These are phyloP conservation scores for Debaryomyces robertsiae DNA, from an alignment of 1,139 yeast genomes.

Conservation along the genomic window DNA sequence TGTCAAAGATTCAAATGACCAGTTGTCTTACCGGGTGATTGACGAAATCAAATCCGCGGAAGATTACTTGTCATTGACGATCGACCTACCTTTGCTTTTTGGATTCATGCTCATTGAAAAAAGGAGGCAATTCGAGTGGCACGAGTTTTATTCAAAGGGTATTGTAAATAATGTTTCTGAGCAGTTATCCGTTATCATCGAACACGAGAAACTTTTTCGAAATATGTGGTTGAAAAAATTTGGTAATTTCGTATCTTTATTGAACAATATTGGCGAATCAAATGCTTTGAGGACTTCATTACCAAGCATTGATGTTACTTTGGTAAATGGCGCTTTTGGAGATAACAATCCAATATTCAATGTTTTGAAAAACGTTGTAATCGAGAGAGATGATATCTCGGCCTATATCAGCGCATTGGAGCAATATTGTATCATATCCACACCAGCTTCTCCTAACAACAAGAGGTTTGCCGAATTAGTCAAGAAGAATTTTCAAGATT, in stretches of 20 bases:
- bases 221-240: conserved; percentile 66
- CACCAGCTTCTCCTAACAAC: conserved; percentile 17
- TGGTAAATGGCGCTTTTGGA: conserved; percentile 29
- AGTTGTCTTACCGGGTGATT: conserved; percentile 27
- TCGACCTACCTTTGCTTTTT: conserved; percentile 78
- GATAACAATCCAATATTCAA: conserved; percentile 21
- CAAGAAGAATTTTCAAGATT: conserved; percentile 49
- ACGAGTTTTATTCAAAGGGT: conserved; percentile 52
- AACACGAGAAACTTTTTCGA: conserved; percentile 60
- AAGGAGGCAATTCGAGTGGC: conserved; percentile 71
- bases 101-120: conserved; percentile 76
- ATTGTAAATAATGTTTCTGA: conserved; percentile 57
- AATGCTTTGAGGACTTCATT: conserved; percentile 20
- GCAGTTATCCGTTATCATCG: conserved; percentile 57
- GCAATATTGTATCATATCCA: conserved; percentile 6
- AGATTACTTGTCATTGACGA: conserved; percentile 53
- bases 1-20: conserved; percentile 5
- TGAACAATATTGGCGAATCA: conserved; percentile 24
- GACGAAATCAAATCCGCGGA: conserved; percentile 41
- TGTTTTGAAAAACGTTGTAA: conserved; percentile 25
- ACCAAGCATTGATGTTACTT: conserved; percentile 46
- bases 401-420: conserved; percentile 36
- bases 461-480: conserved; percentile 43
- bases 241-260: conserved; percentile 45
- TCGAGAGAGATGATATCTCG: conserved; percentile 46